phyloP scores from a whole-genome alignment of 306 rosid genomes.

The Abrus pulchellus region DNA sequence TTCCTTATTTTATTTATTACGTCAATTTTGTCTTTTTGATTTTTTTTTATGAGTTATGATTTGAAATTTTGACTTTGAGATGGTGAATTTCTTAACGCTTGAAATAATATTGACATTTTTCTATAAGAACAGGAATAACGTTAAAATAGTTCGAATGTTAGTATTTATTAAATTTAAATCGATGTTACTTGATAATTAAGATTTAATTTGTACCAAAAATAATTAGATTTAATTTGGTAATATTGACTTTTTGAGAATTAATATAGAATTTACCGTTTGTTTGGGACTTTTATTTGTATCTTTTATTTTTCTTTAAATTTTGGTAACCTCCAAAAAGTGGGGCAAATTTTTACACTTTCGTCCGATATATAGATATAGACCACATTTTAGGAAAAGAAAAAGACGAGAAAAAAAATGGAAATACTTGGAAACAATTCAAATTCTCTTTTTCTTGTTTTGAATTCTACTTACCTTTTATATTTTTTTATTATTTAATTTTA shows the following conservation, averaged over 20 bases:
- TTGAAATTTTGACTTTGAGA: neutral
- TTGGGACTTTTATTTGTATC: neutral
- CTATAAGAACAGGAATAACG: neutral
- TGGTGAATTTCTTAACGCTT: neutral
- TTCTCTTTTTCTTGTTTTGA: neutral
- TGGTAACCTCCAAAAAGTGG: neutral
- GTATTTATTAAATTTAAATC: neutral
- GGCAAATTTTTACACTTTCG: neutral
- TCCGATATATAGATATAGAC: neutral
- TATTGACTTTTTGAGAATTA: neutral
- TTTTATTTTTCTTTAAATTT: neutral
- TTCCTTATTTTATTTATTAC: neutral
- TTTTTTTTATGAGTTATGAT: neutral
- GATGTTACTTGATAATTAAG: neutral
- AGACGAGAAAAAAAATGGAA: neutral
- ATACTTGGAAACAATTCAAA: neutral
- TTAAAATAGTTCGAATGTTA: neutral
- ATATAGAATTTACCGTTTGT: neutral
- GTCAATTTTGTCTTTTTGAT: too few relatives aligned
- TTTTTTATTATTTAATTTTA: too few relatives aligned
- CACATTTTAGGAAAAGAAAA: neutral
- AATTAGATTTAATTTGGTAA: neutral
- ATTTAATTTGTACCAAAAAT: neutral
- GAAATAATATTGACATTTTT: neutral
- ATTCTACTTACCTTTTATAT: neutral